Evolutionary conservation across 441 rosid genomes (phyloP).

Genomic region (Erodium texanum): DNA sequence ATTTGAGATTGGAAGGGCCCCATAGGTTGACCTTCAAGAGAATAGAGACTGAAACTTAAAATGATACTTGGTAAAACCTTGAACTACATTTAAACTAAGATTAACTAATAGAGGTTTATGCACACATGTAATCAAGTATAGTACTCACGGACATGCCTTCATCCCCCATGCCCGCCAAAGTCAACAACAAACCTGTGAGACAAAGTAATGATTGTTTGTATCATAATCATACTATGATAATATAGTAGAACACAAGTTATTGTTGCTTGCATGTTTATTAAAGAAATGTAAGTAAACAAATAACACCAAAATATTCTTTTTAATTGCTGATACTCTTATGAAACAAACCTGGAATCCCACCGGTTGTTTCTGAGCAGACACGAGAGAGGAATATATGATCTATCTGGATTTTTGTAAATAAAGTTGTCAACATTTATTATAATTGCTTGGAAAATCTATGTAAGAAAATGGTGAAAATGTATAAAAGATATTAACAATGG

Average conservation of each 20-base stretch:
- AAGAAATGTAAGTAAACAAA: neutral
- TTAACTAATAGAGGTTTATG: neutral
- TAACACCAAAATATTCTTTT: neutral
- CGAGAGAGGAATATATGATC: constrained; percentile 89
- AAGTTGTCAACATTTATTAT: neutral
- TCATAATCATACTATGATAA: too few species aligned
- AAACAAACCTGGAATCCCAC: constrained; percentile 82
- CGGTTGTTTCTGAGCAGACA: constrained; percentile 89
- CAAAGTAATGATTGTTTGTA: constrained; percentile 6
- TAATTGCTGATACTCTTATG: constrained; percentile 3
- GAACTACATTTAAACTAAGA: constrained; percentile 4
- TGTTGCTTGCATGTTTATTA: neutral
- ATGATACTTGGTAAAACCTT: neutral
- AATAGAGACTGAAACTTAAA: constrained; percentile 12
- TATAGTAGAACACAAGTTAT: neutral
- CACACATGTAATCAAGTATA: constrained; percentile 5
- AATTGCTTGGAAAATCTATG: neutral
- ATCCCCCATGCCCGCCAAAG: constrained; percentile 66
- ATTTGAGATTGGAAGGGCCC: constrained; percentile 89
- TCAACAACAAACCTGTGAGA: constrained; percentile 50
- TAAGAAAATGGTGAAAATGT: neutral
- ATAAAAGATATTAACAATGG: neutral
- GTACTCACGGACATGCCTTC: constrained; percentile 65
- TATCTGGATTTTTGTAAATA: constrained; percentile 41
- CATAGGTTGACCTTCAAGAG: constrained; percentile 69